These are phyloP conservation scores for Exophiala bonariae DNA, from an alignment of 2,329 filamentous ascomycete genomes.

Conservation along the genomic window DNA sequence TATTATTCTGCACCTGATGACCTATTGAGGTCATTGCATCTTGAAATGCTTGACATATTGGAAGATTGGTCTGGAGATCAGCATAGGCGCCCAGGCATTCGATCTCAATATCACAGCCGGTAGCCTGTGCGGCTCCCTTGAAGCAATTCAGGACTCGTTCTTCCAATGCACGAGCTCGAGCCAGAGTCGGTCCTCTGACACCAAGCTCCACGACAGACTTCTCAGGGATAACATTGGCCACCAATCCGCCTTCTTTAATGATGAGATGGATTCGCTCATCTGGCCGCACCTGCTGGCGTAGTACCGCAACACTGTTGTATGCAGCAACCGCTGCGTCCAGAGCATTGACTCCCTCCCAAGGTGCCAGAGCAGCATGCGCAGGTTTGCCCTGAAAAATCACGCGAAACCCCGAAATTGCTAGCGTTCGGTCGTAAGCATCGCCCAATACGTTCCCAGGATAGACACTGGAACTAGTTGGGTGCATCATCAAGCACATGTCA, in stretches of 20 bases:
- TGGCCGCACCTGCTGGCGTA: constrained; percentile 58
- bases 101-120: constrained; percentile 35
- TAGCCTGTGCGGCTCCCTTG: constrained; percentile 37
- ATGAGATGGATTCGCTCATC: constrained; percentile 55
- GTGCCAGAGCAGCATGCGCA: constrained; percentile 57
- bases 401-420: constrained; percentile 33
- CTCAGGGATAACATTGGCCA: constrained; percentile 59
- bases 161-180: constrained; percentile 37
- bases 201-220: constrained; percentile 47
- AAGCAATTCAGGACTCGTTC: constrained; percentile 35
- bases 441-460: constrained; percentile 7
- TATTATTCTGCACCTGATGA: constrained; percentile 36
- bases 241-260: constrained; percentile 54
- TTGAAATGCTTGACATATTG: constrained; percentile 46
- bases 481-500: constrained; percentile 46
- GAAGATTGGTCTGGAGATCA: constrained; percentile 48
- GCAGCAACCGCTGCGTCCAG: constrained; percentile 56
- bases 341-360: constrained; percentile 61
- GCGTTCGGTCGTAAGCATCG: constrained; percentile 9
- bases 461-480: constrained; percentile 31
- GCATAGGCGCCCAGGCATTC: constrained; percentile 38
- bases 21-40: constrained; percentile 45
- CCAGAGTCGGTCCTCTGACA: constrained; percentile 44
- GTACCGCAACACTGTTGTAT: constrained; percentile 47
- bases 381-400: constrained; percentile 51